Percentiles rank a stretch among this genome's conserved stretches.
These are phyloP conservation scores for Fusarium chaquense DNA, from an alignment of 2,329 filamentous ascomycete genomes.

Conservation along the genomic window DNA sequence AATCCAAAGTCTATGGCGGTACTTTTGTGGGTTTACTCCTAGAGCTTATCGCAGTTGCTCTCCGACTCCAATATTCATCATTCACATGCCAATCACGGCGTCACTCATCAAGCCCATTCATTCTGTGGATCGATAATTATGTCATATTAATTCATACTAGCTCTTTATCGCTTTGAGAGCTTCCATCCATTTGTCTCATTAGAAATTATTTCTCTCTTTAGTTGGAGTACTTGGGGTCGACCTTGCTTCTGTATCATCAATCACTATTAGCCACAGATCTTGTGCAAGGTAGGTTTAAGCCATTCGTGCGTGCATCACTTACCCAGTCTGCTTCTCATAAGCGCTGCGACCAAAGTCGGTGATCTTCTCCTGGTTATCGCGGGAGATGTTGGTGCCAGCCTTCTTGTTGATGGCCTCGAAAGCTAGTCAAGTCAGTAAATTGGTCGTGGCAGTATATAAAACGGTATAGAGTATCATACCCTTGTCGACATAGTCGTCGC, in stretches of 20 bases:
- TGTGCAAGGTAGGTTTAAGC: not conserved
- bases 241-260: conserved; percentile 34
- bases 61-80: not conserved
- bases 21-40: conserved; percentile 6
- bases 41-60: not conserved
- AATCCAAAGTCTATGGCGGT: not conserved
- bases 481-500: conserved; percentile 56
- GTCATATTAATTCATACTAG: conserved; percentile 38
- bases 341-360: conserved; percentile 52
- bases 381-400: conserved; percentile 52
- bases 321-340: conserved; percentile 56
- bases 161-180: conserved; percentile 20
- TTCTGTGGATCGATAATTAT: conserved; percentile 1
- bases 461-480: conserved; percentile 41
- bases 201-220: conserved; percentile 38
- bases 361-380: conserved; percentile 55
- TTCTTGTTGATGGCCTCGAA: conserved; percentile 51
- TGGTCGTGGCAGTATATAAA: not conserved
- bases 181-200: conserved; percentile 24
- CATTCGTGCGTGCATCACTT: conserved; percentile 22
- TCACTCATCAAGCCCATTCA: not conserved
- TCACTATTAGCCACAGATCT: conserved; percentile 10
- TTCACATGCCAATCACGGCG: conserved; percentile 3
- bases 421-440: conserved; percentile 35
- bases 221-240: conserved; percentile 53